phyloP scores from a whole-genome alignment of 163 green algal species.

The Chlorella variabilis region DNA sequence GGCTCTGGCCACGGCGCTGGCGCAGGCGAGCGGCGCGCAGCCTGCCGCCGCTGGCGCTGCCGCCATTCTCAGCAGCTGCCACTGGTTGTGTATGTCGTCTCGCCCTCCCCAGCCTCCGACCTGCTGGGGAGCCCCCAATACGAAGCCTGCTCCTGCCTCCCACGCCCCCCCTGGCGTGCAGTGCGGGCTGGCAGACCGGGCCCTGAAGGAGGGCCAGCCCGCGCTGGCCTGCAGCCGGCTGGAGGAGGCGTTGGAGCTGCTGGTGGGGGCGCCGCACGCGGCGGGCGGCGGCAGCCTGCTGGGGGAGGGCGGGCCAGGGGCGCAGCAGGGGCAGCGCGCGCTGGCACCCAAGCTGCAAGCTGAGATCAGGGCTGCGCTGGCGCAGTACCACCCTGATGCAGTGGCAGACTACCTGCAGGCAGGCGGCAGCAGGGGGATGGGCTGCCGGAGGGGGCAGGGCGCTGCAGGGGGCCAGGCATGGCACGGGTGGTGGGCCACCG shows the following conservation, averaged over 20 bases:
- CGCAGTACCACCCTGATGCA: conserved; percentile 32
- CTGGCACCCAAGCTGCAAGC: conserved; percentile 36
- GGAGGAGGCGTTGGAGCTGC: conserved; percentile 34
- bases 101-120: too few species aligned
- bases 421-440: neutral
- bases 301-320: neutral
- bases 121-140: neutral
- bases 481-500: too few species aligned
- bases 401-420: conserved; percentile 42
- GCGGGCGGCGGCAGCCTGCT: neutral
- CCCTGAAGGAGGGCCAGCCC: neutral
- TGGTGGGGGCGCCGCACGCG: neutral
- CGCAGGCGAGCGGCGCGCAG: too few species aligned
- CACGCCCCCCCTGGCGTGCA: too few species aligned
- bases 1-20: conserved; percentile 40
- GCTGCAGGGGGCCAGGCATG: too few species aligned
- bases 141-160: neutral
- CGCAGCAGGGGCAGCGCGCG: neutral
- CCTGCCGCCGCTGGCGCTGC: too few species aligned
- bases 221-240: conserved; percentile 31
- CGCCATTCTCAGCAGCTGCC: too few species aligned
- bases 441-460: neutral
- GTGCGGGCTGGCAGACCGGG: conserved; percentile 16
- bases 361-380: conserved; percentile 33
- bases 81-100: neutral